Conservation (phyloP, 164 flowering plant species). For the Amborella trichopoda region DNA sequence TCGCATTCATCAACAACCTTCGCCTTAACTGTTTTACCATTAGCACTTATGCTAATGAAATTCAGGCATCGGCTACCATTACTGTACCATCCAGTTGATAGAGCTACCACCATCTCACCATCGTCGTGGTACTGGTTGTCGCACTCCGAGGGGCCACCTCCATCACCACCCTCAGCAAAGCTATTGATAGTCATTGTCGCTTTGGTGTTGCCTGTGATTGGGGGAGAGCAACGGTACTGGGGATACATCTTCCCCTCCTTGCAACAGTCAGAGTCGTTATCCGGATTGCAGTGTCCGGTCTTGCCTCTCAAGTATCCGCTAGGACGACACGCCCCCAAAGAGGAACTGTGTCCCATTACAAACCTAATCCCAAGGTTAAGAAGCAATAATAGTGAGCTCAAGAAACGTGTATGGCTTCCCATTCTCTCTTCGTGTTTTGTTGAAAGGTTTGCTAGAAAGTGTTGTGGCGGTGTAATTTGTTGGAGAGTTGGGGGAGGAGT, state of each 20-base stretch:
- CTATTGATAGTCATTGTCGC: conserved; percentile 13
- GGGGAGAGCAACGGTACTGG: conserved; percentile 12
- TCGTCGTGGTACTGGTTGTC: conserved; percentile 9
- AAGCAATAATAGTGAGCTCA: no score
- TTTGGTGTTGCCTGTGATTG: conserved; percentile 7
- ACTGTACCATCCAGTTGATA: conserved; percentile 5
- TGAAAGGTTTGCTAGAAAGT: no score
- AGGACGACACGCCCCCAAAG: no score
- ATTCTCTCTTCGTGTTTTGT: no score
- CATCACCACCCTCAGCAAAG: conserved; percentile 14
- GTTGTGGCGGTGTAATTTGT: no score
- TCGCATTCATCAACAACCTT: conserved; percentile 9
- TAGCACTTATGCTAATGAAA: conserved; percentile 4
- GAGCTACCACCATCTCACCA: conserved; percentile 3
- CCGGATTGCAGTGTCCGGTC: no score
- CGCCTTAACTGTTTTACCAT: not conserved
- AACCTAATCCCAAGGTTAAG: no score
- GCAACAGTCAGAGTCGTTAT: no score
- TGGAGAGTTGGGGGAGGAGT: no score
- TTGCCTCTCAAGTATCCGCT: no score
- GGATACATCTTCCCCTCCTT: conserved; percentile 9
- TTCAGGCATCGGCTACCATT: conserved; percentile 1
- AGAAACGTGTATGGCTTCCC: no score
- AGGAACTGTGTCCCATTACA: no score
- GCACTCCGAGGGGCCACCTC: conserved; percentile 18